Evolutionary conservation across 345 rosid genomes (phyloP).

Genomic region (Linum trigynum): DNA sequence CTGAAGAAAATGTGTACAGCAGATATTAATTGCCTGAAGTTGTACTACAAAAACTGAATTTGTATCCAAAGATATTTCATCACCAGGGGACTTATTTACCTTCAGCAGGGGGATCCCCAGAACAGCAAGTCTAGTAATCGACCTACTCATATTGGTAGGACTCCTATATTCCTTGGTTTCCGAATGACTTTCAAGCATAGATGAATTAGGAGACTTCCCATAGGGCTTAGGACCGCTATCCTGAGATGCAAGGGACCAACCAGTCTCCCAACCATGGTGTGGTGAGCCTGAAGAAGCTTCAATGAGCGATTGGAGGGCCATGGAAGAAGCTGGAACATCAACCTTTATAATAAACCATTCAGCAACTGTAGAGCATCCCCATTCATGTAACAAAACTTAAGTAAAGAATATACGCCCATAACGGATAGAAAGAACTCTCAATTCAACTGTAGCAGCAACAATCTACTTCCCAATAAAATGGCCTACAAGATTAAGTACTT

Average conservation of each 20-base stretch:
- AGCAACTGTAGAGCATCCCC: slow-evolving; percentile 9
- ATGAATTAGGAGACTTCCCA: neutral
- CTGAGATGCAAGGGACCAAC: slow-evolving; percentile 76
- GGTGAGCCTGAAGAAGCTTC: slow-evolving; percentile 58
- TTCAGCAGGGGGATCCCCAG: slow-evolving; percentile 48
- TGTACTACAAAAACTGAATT: neutral
- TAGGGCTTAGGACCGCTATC: slow-evolving; percentile 33
- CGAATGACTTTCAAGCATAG: slow-evolving; percentile 11
- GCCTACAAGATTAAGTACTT: slow-evolving; percentile 14
- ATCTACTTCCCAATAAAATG: neutral
- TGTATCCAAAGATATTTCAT: slow-evolving; percentile 1
- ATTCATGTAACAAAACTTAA: neutral
- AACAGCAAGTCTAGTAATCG: slow-evolving; percentile 67
- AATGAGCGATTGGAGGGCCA: slow-evolving; percentile 61
- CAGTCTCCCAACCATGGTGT: slow-evolving; percentile 83
- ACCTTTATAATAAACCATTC: slow-evolving; percentile 44
- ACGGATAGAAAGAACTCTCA: neutral
- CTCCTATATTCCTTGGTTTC: slow-evolving; percentile 32
- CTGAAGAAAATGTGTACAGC: slow-evolving; percentile 34
- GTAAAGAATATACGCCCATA: neutral
- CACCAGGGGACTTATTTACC: slow-evolving; percentile 30
- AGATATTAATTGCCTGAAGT: slow-evolving; percentile 7
- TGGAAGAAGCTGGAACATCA: slow-evolving; percentile 66
- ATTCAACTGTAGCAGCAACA: neutral
- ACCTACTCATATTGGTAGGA: slow-evolving; percentile 43